Evolutionary conservation across 352 stramenopile species (phyloP).

Genomic region (Globisporangium takayamanum): DNA sequence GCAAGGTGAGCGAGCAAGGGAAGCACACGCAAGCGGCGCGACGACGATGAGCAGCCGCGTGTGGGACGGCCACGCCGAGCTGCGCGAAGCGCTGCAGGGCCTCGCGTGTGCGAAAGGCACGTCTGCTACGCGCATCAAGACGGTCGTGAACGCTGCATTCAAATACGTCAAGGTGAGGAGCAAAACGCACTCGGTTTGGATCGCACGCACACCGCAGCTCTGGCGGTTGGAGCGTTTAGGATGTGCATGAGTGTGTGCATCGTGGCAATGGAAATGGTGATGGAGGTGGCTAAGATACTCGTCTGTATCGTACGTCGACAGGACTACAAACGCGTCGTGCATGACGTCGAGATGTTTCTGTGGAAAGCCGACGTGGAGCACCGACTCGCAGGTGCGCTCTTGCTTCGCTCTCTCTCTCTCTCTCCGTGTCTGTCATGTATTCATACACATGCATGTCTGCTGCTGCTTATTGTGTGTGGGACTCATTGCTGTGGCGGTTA

Average conservation of each 20-base stretch:
- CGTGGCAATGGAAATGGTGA: not conserved
- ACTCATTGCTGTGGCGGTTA: constrained; percentile 2
- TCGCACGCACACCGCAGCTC: not conserved
- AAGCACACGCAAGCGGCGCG: too few relatives aligned
- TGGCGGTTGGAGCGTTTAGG: not conserved
- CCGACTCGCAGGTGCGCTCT: constrained; percentile 53
- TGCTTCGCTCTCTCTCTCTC: not conserved
- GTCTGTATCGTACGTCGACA: constrained; percentile 13
- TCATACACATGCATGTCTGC: not conserved
- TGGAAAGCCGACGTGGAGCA: constrained; percentile 83
- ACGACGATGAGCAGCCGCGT: constrained; percentile 4
- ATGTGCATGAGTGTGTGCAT: not conserved
- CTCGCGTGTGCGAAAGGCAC: constrained; percentile 71
- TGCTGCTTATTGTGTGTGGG: constrained; percentile 4
- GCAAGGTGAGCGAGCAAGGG: too few relatives aligned
- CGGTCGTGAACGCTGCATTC: constrained; percentile 56
- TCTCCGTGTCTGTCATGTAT: constrained; percentile 2
- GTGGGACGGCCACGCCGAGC: constrained; percentile 67
- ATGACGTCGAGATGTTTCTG: constrained; percentile 79
- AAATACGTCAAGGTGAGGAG: constrained; percentile 61
- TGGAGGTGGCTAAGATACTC: not conserved
- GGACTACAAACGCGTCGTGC: constrained; percentile 85
- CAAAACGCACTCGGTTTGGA: too few relatives aligned
- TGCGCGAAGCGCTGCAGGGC: constrained; percentile 60
- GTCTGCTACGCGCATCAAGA: constrained; percentile 71